Evolutionary conservation across 768 basidiomycete genomes (phyloP).

Genomic region (Leccinum arenicola): DNA sequence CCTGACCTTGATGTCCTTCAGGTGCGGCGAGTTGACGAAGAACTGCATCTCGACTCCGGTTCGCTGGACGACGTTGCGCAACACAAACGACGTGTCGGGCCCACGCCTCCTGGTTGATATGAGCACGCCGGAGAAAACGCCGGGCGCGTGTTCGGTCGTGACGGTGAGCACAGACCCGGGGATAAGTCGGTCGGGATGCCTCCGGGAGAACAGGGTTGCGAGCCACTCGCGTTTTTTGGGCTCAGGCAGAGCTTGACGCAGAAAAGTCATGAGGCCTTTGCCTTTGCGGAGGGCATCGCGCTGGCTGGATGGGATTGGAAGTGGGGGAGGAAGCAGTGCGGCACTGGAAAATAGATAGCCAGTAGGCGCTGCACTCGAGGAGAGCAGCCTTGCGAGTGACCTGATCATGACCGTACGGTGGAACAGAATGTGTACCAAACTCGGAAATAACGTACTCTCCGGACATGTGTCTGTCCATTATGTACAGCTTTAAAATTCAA

Average conservation of each 20-base stretch:
- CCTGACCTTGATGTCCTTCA: slow-evolving; percentile 85
- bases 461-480: slow-evolving; percentile 21
- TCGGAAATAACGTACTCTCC: slow-evolving; percentile 5
- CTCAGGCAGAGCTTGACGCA: slow-evolving; percentile 61
- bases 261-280: slow-evolving; percentile 76
- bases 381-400: slow-evolving; percentile 23
- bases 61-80: slow-evolving; percentile 88
- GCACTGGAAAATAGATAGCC: slow-evolving; percentile 73
- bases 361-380: slow-evolving; percentile 14
- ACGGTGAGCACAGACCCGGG: slow-evolving; percentile 89
- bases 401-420: neutral
- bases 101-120: slow-evolving; percentile 81
- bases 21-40: slow-evolving; percentile 79
- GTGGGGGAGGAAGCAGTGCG: slow-evolving; percentile 51
- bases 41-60: slow-evolving; percentile 94
- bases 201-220: slow-evolving; percentile 65
- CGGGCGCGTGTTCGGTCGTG: slow-evolving; percentile 72
- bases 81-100: slow-evolving; percentile 79
- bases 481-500: slow-evolving; percentile 28
- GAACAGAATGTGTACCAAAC: slow-evolving; percentile 13
- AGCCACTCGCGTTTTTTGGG: slow-evolving; percentile 71
- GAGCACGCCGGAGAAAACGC: slow-evolving; percentile 85
- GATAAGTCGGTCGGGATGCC: slow-evolving; percentile 61
- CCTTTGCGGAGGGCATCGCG: slow-evolving; percentile 53
- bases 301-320: slow-evolving; percentile 36